Base-by-base conservation (phyloP, 2,329 filamentous ascomycete species). In the Periconia digitata region DNA sequence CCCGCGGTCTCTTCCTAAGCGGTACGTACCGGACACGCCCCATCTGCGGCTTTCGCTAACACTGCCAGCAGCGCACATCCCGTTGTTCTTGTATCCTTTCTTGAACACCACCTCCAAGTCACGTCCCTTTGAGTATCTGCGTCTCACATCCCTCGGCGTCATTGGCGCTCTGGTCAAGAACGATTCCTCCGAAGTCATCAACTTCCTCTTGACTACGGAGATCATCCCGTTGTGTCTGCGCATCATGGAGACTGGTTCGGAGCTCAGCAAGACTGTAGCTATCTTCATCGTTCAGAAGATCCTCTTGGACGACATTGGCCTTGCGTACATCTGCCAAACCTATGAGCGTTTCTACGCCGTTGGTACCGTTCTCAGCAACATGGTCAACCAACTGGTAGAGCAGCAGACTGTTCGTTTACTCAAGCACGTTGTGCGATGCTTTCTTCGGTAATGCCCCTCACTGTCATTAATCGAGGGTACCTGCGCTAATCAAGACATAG, bases 261-360 rank as follows among this genome's bases (percentile, higher is more conserved):
- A 99, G 74, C 82, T 99, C 51, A 96, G 91, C 79, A 99, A 99
- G 79, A 99, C 94, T 0, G 94, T 99, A 13, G 94, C 94, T 49
- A 99, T 99, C 64, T 99, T 99, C 77, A 99, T 99, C 63, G 94
- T 99, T 16, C 94, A 99, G 74, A 99, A 99, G 80, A 99, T 99
- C 21, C 77, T 99, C 44, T 83, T 99, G 2, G 94, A 99, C 67
- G 94, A 99, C 64, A 92, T 95, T 63, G 94, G 94, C 3, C 81
- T 99, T 54, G 94, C 94, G 66, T 99, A 99, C 73, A 99, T 99
- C 50, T 99, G 94, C 74, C 92, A 95, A 56, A 99, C 94, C 0
- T 99, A 99, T 64, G 94, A 99, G 78, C 84, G 94, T 17, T 99
- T 99, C 74, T 99, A 97, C 62, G 94, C 94, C 7, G 94, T 99